Evolutionary conservation across 805 yeast species (phyloP).

Genomic region (Yarrowia yakushimensis): DNA sequence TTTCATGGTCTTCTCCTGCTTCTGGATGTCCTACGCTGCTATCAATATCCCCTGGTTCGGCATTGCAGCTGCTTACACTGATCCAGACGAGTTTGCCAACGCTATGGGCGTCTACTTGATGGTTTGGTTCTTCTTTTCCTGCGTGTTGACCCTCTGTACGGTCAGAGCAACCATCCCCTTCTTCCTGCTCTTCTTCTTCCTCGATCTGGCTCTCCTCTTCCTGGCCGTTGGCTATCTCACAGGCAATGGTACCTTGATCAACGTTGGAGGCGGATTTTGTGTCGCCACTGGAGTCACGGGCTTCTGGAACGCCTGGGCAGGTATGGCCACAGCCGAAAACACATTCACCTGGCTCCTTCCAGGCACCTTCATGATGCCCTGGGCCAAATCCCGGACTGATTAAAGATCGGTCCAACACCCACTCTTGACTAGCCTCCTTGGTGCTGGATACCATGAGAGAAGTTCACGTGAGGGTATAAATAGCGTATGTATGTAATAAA

Average conservation of each 20-base stretch:
- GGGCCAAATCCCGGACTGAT: slow-evolving; percentile 3
- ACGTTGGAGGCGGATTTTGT: slow-evolving; percentile 61
- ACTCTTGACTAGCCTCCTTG: too few relatives aligned
- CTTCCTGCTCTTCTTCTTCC: slow-evolving; percentile 51
- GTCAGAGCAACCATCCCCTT: slow-evolving; percentile 63
- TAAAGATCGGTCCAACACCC: too few relatives aligned
- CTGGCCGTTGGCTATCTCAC: slow-evolving; percentile 52
- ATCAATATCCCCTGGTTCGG: slow-evolving; percentile 52
- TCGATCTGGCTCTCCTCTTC: slow-evolving; percentile 40
- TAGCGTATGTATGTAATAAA: not conserved
- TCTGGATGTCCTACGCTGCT: slow-evolving; percentile 65
- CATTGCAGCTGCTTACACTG: slow-evolving; percentile 44
- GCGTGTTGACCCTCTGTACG: slow-evolving; percentile 51
- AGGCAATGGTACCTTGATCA: slow-evolving; percentile 39
- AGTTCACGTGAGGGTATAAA: not conserved
- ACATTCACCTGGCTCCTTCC: slow-evolving; percentile 19
- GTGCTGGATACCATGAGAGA: not conserved
- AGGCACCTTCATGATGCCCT: slow-evolving; percentile 22
- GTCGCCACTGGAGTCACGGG: slow-evolving; percentile 51
- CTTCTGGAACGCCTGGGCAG: slow-evolving; percentile 60
- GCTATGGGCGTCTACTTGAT: slow-evolving; percentile 58
- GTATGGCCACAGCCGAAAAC: slow-evolving; percentile 55
- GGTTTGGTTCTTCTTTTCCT: slow-evolving; percentile 63
- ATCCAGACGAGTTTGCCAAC: slow-evolving; percentile 34
- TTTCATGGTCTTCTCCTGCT: slow-evolving; percentile 50